Evolutionary conservation across 306 rosid species (phyloP).

Genomic region (Gastrolobium villosum): DNA sequence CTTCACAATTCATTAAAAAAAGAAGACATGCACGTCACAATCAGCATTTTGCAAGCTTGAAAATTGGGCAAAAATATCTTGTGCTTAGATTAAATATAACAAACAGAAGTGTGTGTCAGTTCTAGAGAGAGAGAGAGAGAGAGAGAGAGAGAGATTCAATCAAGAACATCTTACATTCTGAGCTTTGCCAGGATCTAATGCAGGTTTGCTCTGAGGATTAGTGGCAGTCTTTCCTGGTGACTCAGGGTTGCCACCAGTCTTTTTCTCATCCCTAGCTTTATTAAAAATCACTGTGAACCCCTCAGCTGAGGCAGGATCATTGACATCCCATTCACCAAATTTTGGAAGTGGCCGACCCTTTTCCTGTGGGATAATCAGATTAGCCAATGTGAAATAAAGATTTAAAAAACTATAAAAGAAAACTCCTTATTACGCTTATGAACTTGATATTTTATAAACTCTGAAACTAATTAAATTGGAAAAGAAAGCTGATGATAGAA

Average conservation of each 20-base stretch:
- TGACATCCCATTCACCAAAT: slow-evolving; percentile 99
- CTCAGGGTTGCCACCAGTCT: slow-evolving; percentile 95
- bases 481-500: slow-evolving; percentile 20
- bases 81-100: neutral
- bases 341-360: slow-evolving; percentile 97
- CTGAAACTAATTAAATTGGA: slow-evolving; percentile 7
- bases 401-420: neutral
- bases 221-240: slow-evolving; percentile 77
- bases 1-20: slow-evolving; percentile 21
- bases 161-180: slow-evolving; percentile 71
- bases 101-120: neutral
- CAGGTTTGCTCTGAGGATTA: slow-evolving; percentile 69
- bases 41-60: slow-evolving; percentile 29
- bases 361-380: slow-evolving; percentile 64
- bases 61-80: slow-evolving; percentile 8
- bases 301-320: slow-evolving; percentile 99
- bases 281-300: slow-evolving; percentile 98
- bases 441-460: slow-evolving; percentile 32
- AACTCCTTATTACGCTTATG: slow-evolving; percentile 7
- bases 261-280: slow-evolving; percentile 98
- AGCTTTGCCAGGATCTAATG: slow-evolving; percentile 75
- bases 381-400: slow-evolving; percentile 28
- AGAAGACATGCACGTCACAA: neutral
- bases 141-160: neutral
- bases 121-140: neutral